phyloP scores from a whole-genome alignment of 2,329 filamentous ascomycete genomes.

The Fusarium brachygibbosum region DNA sequence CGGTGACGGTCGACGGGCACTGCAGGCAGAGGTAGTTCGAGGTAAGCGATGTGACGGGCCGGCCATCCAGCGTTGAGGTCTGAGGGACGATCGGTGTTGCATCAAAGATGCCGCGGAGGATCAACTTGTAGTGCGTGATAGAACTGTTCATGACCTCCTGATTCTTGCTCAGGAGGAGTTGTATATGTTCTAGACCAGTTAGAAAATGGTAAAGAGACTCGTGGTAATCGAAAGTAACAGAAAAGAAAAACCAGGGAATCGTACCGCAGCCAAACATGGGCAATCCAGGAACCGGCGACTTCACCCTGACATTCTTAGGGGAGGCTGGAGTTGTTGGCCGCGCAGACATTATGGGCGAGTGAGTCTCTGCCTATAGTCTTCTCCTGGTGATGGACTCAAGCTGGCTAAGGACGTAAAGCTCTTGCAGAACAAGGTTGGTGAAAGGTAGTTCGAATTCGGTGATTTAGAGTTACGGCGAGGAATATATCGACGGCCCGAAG shows the following conservation, averaged over 20 bases:
- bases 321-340: constrained; percentile 65
- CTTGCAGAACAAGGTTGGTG: constrained; percentile 1
- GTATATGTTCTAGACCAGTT: constrained; percentile 74
- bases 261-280: constrained; percentile 75
- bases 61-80: constrained; percentile 71
- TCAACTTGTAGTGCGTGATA: constrained; percentile 78
- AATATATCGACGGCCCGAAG: not conserved
- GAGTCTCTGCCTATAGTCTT: constrained; percentile 9
- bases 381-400: constrained; percentile 1
- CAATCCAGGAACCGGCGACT: constrained; percentile 68
- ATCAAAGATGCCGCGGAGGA: constrained; percentile 79
- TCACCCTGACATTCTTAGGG: constrained; percentile 71
- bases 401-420: constrained; percentile 4
- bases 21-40: constrained; percentile 80
- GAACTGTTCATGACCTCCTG: constrained; percentile 76
- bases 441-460: constrained; percentile 12
- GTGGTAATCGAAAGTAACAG: constrained; percentile 3
- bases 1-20: constrained; percentile 76
- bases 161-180: constrained; percentile 72
- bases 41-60: constrained; percentile 71
- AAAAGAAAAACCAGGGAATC: constrained; percentile 50
- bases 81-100: constrained; percentile 73
- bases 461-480: constrained; percentile 5
- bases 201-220: constrained; percentile 41
- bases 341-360: constrained; percentile 57